phyloP scores from a whole-genome alignment of 345 rosid genomes.

The Brassica nigra region DNA sequence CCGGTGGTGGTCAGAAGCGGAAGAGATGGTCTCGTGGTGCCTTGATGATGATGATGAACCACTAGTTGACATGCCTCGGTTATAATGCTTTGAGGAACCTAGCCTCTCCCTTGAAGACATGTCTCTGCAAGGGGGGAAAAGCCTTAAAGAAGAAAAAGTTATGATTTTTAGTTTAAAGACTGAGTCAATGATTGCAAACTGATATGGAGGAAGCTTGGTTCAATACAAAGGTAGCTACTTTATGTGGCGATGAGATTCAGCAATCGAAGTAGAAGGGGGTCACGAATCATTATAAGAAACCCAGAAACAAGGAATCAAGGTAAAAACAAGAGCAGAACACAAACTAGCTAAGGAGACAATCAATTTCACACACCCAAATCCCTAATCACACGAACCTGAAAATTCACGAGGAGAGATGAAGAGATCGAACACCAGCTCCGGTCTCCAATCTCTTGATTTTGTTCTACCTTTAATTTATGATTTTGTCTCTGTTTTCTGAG shows the following conservation, averaged over 20 bases:
- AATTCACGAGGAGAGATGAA: background rate
- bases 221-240: background rate
- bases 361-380: background rate
- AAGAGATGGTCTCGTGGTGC: slow-evolving; percentile 29
- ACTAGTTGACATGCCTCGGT: slow-evolving; percentile 30
- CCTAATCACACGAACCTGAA: slow-evolving; percentile 32
- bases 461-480: background rate
- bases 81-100: slow-evolving; percentile 30
- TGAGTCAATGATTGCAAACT: background rate
- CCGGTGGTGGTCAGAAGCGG: slow-evolving; percentile 14
- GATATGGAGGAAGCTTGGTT: background rate
- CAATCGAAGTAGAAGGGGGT: background rate
- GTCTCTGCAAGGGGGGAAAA: background rate
- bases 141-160: background rate
- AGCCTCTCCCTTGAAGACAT: slow-evolving; percentile 41
- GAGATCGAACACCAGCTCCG: background rate
- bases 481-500: background rate
- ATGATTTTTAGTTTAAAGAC: background rate
- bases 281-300: slow-evolving; percentile 21
- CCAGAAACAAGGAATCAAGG: slow-evolving; percentile 17
- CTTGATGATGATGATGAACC: slow-evolving; percentile 38
- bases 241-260: background rate
- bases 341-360: background rate
- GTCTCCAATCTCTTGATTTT: background rate
- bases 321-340: background rate